These are phyloP conservation scores for Stagonosporopsis tanaceti DNA, from an alignment of 2,329 filamentous ascomycete species.

Conservation along the genomic window DNA sequence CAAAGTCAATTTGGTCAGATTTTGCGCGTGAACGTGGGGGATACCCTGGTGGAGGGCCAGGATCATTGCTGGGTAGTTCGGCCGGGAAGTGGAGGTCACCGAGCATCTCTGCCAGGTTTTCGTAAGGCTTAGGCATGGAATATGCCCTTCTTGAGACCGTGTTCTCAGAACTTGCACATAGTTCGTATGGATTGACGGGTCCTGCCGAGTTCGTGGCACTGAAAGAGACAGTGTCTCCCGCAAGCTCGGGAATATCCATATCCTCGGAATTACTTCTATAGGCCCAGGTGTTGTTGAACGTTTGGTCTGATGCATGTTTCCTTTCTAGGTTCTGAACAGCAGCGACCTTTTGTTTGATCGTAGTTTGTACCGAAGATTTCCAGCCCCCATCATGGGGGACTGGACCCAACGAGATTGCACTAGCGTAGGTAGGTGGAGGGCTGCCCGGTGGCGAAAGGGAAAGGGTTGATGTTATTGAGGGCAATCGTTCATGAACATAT, in stretches of 20 bases:
- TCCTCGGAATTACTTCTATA: not conserved
- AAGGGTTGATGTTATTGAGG: not conserved
- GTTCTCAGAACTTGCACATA: not conserved
- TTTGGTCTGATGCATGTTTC: not conserved
- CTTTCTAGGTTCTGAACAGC: not conserved
- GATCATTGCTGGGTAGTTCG: conserved; percentile 19
- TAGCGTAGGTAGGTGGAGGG: conserved; percentile 9
- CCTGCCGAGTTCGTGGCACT: conserved; percentile 32
- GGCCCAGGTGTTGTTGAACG: not conserved
- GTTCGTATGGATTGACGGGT: conserved; percentile 30
- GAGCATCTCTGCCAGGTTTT: conserved; percentile 17
- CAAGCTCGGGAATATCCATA: conserved; percentile 16
- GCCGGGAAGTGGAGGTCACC: conserved; percentile 19
- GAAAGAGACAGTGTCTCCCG: conserved; percentile 20
- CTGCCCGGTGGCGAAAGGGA: not conserved
- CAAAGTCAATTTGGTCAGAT: not conserved
- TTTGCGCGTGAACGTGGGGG: not conserved
- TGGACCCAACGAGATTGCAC: not conserved
- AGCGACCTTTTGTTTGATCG: not conserved
- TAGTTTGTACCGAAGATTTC: no score
- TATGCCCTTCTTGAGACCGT: not conserved
- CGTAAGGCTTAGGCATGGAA: not conserved
- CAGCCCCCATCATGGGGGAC: not conserved
- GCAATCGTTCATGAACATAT: not conserved
- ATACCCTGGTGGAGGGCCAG: conserved; percentile 12